These are phyloP conservation scores for Aspergillus sp. DNA, from an alignment of 2,329 filamentous ascomycete genomes.

Conservation along the genomic window DNA sequence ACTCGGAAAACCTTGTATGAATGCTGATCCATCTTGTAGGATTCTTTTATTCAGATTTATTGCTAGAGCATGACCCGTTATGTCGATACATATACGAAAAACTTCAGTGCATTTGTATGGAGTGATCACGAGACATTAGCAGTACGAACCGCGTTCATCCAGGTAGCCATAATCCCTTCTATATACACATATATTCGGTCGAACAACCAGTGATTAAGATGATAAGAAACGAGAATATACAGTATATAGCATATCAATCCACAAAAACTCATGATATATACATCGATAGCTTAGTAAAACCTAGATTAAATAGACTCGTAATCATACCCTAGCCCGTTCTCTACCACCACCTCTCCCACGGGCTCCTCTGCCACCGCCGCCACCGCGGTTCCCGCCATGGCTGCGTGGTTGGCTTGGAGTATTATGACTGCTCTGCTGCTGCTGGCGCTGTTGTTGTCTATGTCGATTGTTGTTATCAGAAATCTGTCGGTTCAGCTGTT, in stretches of 20 bases:
- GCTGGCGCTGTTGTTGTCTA: not conserved
- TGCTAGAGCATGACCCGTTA: no score
- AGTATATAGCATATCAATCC: not conserved
- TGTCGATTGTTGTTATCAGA: not conserved
- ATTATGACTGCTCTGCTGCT: not conserved
- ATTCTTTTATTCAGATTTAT: no score
- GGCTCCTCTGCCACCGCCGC: conserved; percentile 13
- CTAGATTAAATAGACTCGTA: not conserved
- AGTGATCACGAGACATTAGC: no score
- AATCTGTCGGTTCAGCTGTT: conserved; percentile 6
- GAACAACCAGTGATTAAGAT: not conserved
- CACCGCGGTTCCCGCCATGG: conserved; percentile 9
- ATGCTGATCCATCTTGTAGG: no score
- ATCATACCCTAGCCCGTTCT: conserved; percentile 6
- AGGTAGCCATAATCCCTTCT: not conserved
- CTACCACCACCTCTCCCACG: conserved; percentile 15
- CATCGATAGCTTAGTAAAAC: not conserved
- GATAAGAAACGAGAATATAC: not conserved
- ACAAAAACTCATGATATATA: no score
- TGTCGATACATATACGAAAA: no score
- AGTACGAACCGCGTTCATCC: no score
- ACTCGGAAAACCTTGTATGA: no score
- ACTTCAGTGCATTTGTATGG: no score
- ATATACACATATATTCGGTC: not conserved
- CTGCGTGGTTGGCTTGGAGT: no score